A percentile compares a stretch with the other conserved stretches of the same genome.
Conservation (phyloP, 2,329 filamentous ascomycete species). For the Aspergillus piperis region DNA sequence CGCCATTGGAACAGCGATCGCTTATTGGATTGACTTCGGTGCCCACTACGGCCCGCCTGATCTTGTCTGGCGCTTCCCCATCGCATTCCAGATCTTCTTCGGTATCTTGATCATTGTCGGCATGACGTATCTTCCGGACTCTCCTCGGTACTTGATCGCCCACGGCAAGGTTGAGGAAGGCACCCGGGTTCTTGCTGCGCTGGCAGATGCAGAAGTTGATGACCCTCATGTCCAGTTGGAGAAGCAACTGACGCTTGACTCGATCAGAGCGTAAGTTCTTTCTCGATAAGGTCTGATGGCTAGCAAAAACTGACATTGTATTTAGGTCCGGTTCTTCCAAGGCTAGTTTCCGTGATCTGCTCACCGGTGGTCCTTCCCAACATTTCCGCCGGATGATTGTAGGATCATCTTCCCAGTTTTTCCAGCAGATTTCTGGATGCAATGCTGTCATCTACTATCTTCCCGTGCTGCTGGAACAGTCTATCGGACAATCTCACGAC, state of each 20-base stretch:
- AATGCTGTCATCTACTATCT: conserved; percentile 22
- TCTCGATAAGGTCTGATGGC: neutral
- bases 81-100: conserved; percentile 22
- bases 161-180: conserved; percentile 19
- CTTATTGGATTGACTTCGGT: conserved; percentile 24
- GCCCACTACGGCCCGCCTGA: conserved; percentile 15
- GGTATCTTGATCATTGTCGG: conserved; percentile 22
- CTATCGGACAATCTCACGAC: conserved; percentile 13
- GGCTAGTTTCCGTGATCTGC: conserved; percentile 13
- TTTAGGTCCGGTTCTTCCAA: conserved; percentile 8
- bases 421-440: conserved; percentile 19
- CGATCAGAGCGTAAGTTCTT: conserved; percentile 14
- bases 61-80: conserved; percentile 22
- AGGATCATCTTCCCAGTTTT: conserved; percentile 17
- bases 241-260: conserved; percentile 16
- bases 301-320: neutral
- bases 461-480: conserved; percentile 17
- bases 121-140: conserved; percentile 21
- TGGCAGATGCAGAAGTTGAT: conserved; percentile 15
- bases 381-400: conserved; percentile 19
- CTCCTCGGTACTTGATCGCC: conserved; percentile 22
- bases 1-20: conserved; percentile 19
- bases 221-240: conserved; percentile 15
- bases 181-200: conserved; percentile 12
- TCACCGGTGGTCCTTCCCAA: conserved; percentile 18